phyloP scores from a whole-genome alignment of 164 flowering plant genomes.

The Stephania yunnanensis region DNA sequence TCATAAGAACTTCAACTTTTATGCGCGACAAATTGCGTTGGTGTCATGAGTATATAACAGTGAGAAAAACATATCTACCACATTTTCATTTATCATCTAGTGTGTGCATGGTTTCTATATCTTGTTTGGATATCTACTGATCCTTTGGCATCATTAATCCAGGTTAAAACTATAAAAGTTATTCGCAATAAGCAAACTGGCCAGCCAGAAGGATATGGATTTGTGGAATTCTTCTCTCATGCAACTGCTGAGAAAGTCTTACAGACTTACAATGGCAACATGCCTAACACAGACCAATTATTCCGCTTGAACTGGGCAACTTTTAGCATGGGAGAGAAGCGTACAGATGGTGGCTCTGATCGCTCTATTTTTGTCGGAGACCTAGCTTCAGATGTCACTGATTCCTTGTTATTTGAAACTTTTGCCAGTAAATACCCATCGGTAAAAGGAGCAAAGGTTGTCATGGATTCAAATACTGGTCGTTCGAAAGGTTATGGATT shows the following conservation, averaged over 20 bases:
- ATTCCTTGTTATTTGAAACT: conserved; percentile 76
- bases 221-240: conserved; percentile 79
- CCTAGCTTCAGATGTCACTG: conserved; percentile 90
- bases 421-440: conserved; percentile 75
- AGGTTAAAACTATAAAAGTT: conserved; percentile 75
- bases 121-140: not conserved
- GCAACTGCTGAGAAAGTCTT: conserved; percentile 82
- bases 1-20: too few species aligned
- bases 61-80: not conserved
- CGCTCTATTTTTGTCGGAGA: conserved; percentile 97
- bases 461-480: conserved; percentile 88
- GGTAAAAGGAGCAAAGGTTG: conserved; percentile 95
- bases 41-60: not conserved
- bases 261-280: conserved; percentile 52
- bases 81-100: not conserved
- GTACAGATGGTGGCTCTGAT: conserved; percentile 74
- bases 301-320: conserved; percentile 95
- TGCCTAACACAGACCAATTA: conserved; percentile 85
- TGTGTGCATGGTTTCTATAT: not conserved
- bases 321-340: conserved; percentile 82
- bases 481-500: conserved; percentile 97
- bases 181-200: conserved; percentile 96
- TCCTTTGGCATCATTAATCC: conserved; percentile 11
- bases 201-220: conserved; percentile 91
- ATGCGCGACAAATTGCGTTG: too few species aligned